Evolutionary conservation across 208 protist species (phyloP).

Genomic region (Leishmania gerbilli): DNA sequence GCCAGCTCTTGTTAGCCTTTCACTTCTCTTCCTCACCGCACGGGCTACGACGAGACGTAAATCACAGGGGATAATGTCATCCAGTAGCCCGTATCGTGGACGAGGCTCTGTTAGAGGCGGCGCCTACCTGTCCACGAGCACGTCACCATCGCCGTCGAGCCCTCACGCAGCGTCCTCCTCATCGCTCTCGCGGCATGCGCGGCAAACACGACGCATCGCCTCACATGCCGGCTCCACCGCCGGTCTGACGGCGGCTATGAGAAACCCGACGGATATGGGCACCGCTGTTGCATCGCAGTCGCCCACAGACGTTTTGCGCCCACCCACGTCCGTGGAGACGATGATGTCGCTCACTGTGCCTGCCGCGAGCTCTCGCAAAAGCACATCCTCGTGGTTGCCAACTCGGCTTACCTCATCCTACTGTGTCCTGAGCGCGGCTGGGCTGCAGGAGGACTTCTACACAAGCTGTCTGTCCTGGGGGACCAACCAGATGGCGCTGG

Average conservation of each 20-base stretch:
- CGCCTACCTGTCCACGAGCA: not conserved
- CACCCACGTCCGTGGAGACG: conserved; percentile 11
- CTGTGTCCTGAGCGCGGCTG: conserved; percentile 71
- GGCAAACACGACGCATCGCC: not conserved
- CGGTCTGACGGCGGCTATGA: not conserved
- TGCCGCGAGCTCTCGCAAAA: not conserved
- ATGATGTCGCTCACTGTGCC: conserved; percentile 14
- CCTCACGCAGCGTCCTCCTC: not conserved
- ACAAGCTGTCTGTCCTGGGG: conserved; percentile 79
- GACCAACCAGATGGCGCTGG: conserved; percentile 55
- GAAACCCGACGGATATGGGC: not conserved
- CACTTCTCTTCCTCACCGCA: not conserved
- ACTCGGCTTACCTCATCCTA: conserved; percentile 78
- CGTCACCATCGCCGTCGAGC: not conserved
- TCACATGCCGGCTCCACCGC: not conserved
- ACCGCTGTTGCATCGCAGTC: conserved; percentile 3
- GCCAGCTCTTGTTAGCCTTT: not conserved
- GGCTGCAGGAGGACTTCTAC: conserved; percentile 82
- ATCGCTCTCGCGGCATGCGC: conserved; percentile 12
- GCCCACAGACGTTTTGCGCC: conserved; percentile 1
- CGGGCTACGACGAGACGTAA: not conserved
- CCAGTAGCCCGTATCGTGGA: not conserved
- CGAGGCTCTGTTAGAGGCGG: not conserved
- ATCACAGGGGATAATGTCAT: not conserved
- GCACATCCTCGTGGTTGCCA: conserved; percentile 45